phyloP scores from a whole-genome alignment of 2,329 filamentous ascomycete species.

The Calonectria multiphialidica region DNA sequence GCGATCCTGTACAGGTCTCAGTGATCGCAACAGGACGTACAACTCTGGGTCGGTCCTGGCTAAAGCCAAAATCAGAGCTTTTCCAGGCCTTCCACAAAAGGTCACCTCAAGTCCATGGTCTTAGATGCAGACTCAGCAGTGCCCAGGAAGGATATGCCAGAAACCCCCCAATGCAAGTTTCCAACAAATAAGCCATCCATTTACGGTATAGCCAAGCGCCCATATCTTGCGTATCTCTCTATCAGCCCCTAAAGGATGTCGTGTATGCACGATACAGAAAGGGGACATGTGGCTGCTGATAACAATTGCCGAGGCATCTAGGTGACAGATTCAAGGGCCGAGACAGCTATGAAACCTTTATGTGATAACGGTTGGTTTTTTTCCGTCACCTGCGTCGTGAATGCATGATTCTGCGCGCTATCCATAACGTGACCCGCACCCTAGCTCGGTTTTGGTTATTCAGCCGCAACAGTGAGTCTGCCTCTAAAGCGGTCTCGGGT shows the following conservation, averaged over 20 bases:
- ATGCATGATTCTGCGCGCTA: neutral
- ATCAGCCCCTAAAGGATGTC: neutral
- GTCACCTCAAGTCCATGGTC: neutral
- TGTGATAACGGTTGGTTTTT: too few species aligned
- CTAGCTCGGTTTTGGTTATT: neutral
- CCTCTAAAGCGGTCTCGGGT: neutral
- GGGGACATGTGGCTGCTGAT: neutral
- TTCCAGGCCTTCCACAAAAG: neutral
- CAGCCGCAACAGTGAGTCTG: neutral
- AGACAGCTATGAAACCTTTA: too few species aligned
- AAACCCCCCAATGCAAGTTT: neutral
- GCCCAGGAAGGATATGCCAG: neutral
- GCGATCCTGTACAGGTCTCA: too few species aligned
- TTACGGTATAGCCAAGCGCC: neutral
- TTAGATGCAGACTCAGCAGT: neutral
- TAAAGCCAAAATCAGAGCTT: neutral
- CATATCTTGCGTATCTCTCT: neutral
- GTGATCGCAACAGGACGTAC: neutral
- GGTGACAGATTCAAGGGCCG: too few species aligned
- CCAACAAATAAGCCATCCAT: neutral
- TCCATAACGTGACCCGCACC: neutral
- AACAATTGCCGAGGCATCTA: neutral
- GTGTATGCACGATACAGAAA: neutral
- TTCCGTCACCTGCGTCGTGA: too few species aligned
- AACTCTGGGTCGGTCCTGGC: neutral